These are phyloP conservation scores for Plasmodium gaboni DNA, from an alignment of 169 alveolate species.

Conservation along the genomic window DNA sequence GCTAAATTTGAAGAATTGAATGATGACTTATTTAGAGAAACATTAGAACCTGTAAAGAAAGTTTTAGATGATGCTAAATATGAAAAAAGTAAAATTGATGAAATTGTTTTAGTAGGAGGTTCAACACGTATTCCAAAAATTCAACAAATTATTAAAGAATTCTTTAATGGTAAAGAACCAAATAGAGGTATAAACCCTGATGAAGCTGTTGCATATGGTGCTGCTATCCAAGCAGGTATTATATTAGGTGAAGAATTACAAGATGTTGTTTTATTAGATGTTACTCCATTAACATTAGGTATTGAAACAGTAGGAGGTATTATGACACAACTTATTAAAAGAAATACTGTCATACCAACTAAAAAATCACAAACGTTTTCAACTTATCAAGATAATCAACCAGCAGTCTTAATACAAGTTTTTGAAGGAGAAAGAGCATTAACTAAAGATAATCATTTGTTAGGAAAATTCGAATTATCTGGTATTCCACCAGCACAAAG, in stretches of 20 bases:
- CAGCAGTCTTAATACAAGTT: conserved; percentile 96
- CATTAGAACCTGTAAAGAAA: conserved; percentile 94
- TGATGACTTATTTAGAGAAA: conserved; percentile 93
- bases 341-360: conserved; percentile 98
- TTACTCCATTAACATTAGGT: conserved; percentile 97
- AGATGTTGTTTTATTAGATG: conserved; percentile 95
- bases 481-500: conserved; percentile 97
- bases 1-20: conserved; percentile 95
- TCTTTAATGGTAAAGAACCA: conserved; percentile 94
- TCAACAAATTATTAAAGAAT: conserved; percentile 93
- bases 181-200: conserved; percentile 95
- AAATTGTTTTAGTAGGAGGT: conserved; percentile 98
- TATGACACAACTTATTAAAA: conserved; percentile 95
- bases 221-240: conserved; percentile 97
- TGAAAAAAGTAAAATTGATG: conserved; percentile 94
- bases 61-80: conserved; percentile 93
- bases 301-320: conserved; percentile 81
- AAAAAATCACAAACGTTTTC: conserved; percentile 97
- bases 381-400: conserved; percentile 96
- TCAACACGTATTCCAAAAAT: conserved; percentile 97
- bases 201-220: conserved; percentile 98
- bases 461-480: conserved; percentile 97
- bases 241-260: conserved; percentile 95
- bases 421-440: conserved; percentile 98
- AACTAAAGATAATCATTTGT: conserved; percentile 96